Conservation (phyloP, 75 land plant species). For the Larix kaempferi region DNA sequence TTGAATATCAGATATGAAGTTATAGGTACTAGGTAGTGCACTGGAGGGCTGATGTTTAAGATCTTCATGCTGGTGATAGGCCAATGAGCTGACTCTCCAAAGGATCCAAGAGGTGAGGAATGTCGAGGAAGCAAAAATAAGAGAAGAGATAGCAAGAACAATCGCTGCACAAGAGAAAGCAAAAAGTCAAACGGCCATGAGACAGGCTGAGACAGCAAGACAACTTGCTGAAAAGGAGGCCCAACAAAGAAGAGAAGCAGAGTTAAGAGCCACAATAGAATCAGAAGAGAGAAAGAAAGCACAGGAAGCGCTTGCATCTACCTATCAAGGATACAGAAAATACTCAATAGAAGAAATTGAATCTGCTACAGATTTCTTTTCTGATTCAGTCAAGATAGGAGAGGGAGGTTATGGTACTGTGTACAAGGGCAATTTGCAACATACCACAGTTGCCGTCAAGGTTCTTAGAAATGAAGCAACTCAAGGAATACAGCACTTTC, state of each 20-base stretch:
- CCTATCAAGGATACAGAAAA: slow-evolving; percentile 14
- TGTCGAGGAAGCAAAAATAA: slow-evolving; percentile 41
- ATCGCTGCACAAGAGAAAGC: slow-evolving; percentile 51
- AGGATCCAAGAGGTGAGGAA: background rate
- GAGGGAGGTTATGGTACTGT: background rate
- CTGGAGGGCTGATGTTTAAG: background rate
- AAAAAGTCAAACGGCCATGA: slow-evolving; percentile 47
- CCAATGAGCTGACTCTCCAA: too few species aligned
- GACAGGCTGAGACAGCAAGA: slow-evolving; percentile 45
- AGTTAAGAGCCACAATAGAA: slow-evolving; percentile 47
- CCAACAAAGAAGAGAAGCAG: slow-evolving; percentile 40
- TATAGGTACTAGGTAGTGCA: background rate
- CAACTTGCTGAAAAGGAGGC: slow-evolving; percentile 52
- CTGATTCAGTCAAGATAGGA: background rate
- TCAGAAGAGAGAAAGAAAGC: slow-evolving; percentile 49
- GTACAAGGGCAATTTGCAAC: background rate
- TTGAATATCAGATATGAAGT: background rate
- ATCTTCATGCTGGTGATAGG: too few species aligned
- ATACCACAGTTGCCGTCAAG: background rate
- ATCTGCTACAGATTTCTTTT: background rate
- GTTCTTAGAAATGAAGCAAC: background rate
- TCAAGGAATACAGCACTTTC: background rate
- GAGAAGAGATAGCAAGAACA: slow-evolving; percentile 46
- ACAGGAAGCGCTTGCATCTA: slow-evolving; percentile 29
- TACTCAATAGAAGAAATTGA: background rate